Conservation (phyloP, 805 yeast genomes). For the Wickerhamiella hasegawae region DNA sequence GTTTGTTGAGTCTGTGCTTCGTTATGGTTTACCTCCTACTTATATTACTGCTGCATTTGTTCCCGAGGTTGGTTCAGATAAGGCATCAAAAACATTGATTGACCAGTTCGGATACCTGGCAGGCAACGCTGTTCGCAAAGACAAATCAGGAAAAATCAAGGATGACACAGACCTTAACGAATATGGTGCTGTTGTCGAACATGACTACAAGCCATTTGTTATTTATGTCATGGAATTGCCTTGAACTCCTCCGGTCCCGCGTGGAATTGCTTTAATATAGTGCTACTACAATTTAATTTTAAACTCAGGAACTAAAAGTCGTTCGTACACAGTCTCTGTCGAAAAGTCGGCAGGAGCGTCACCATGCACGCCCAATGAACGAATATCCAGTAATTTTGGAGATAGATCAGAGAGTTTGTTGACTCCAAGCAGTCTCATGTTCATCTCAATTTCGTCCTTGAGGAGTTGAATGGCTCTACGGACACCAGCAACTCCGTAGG, state of each 20-base stretch:
- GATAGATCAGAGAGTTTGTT: conserved; percentile 42
- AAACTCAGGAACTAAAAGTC: conserved; percentile 13
- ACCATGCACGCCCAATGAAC: conserved; percentile 5
- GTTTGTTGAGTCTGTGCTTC: conserved; percentile 82
- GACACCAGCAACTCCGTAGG: conserved; percentile 68
- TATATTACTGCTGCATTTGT: conserved; percentile 44
- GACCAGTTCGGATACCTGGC: conserved; percentile 76
- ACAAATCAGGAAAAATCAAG: conserved; percentile 47
- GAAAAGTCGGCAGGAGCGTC: conserved; percentile 13
- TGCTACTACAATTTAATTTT: conserved; percentile 3
- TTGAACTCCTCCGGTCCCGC: conserved; percentile 4
- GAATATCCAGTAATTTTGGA: conserved; percentile 42
- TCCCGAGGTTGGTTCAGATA: conserved; percentile 27
- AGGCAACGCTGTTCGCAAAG: conserved; percentile 68
- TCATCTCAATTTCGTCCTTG: conserved; percentile 55
- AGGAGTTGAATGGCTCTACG: conserved; percentile 46
- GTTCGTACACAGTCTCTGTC: conserved; percentile 12
- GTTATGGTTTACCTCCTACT: conserved; percentile 94
- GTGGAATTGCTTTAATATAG: too few relatives aligned
- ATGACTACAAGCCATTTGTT: conserved; percentile 94
- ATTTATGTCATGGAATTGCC: conserved; percentile 42
- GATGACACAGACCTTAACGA: conserved; percentile 62
- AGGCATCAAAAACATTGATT: conserved; percentile 54
- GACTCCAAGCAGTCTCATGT: conserved; percentile 69
- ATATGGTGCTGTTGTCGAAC: conserved; percentile 82